phyloP scores from a whole-genome alignment of 179 eudicot species.

The Camellia oleifera region DNA sequence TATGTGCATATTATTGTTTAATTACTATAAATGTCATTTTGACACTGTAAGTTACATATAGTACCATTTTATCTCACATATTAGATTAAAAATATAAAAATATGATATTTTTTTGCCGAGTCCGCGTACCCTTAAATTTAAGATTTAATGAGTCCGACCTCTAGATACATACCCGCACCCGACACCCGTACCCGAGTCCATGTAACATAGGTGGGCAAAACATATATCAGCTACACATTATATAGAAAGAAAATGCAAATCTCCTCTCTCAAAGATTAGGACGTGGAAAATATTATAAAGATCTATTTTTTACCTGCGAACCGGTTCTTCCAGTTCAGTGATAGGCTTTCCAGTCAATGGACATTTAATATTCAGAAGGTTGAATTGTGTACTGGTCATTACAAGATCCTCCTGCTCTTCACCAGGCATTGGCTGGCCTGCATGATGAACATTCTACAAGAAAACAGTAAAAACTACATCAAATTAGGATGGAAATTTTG shows the following conservation, averaged over 20 bases:
- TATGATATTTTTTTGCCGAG: too few relatives aligned
- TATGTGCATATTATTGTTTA: too few relatives aligned
- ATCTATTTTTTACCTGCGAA: slow-evolving; percentile 60
- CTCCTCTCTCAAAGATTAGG: not conserved
- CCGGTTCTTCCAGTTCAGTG: slow-evolving; percentile 65
- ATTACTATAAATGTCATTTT: too few relatives aligned
- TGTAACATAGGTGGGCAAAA: not conserved
- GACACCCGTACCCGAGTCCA: too few relatives aligned
- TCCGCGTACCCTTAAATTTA: too few relatives aligned
- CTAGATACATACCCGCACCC: too few relatives aligned
- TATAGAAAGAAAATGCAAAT: not conserved
- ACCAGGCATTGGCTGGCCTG: slow-evolving; percentile 94
- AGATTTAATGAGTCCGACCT: too few relatives aligned
- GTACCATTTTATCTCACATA: too few relatives aligned
- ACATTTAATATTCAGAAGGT: slow-evolving; percentile 56
- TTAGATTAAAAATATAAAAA: too few relatives aligned
- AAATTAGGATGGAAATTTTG: not conserved
- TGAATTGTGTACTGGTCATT: slow-evolving; percentile 74
- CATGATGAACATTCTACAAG: slow-evolving; percentile 80
- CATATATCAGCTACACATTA: not conserved
- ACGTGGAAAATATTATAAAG: not conserved
- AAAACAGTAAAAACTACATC: slow-evolving; percentile 14
- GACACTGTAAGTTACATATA: too few relatives aligned
- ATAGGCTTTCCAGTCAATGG: slow-evolving; percentile 79
- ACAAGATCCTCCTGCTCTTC: slow-evolving; percentile 92